Percentiles rank a stretch among this genome's conserved stretches.
Conservation (phyloP, 345 rosid genomes). For the Arabidopsis arenosa region DNA sequence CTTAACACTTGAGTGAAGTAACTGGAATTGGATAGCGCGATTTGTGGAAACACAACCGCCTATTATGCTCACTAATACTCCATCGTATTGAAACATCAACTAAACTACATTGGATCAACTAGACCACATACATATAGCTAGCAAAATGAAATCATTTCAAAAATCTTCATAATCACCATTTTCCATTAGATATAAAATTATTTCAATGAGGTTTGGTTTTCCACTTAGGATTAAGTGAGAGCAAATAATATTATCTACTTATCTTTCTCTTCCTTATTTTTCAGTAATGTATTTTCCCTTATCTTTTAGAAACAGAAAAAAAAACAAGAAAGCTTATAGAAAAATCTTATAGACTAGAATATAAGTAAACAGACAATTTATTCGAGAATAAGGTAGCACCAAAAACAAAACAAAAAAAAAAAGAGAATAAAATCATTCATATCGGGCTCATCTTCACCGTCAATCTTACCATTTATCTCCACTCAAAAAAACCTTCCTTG, state of each 20-base stretch:
- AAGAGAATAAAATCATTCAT: background rate
- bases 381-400: background rate
- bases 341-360: background rate
- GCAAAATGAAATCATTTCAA: background rate
- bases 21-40: background rate
- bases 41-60: background rate
- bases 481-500: slow-evolving; percentile 31
- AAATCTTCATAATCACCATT: background rate
- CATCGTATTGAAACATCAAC: background rate
- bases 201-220: background rate
- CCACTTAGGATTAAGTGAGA: background rate
- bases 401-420: background rate
- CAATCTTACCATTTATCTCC: slow-evolving; percentile 6
- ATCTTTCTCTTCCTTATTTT: too few relatives aligned
- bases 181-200: background rate
- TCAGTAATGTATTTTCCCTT: background rate
- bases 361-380: background rate
- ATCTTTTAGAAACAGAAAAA: background rate
- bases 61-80: background rate
- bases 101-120: background rate
- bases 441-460: background rate
- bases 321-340: background rate
- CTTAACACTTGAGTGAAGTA: background rate
- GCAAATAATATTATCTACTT: too few relatives aligned
- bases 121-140: background rate